Evolutionary conservation across 805 yeast genomes (phyloP).

Genomic region (Starmerella apis): DNA sequence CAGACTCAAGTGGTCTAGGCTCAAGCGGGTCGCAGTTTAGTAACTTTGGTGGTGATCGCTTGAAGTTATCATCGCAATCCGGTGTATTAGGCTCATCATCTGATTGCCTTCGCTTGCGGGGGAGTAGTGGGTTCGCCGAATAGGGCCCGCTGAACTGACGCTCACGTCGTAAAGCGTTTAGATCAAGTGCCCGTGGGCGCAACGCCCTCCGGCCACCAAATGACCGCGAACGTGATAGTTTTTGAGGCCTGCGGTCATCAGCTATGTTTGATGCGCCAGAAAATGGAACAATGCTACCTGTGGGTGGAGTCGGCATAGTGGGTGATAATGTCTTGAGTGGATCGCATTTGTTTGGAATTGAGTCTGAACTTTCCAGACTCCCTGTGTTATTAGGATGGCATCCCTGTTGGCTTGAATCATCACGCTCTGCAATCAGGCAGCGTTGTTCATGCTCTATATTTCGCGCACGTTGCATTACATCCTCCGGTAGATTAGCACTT

Average conservation of each 20-base stretch:
- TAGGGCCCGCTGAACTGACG: slow-evolving; percentile 23
- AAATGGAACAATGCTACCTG: too few relatives aligned
- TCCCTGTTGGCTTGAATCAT: not conserved
- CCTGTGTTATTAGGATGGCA: too few relatives aligned
- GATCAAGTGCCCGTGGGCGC: slow-evolving; percentile 19
- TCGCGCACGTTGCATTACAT: slow-evolving; percentile 13
- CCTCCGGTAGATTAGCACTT: slow-evolving; percentile 15
- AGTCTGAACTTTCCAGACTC: too few relatives aligned
- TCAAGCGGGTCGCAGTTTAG: not conserved
- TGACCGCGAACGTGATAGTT: not conserved
- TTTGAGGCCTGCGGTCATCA: not conserved
- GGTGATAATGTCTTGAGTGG: too few relatives aligned
- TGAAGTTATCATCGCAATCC: not conserved
- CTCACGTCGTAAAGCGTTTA: slow-evolving; percentile 19
- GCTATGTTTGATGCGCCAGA: too few relatives aligned
- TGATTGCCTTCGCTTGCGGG: slow-evolving; percentile 15
- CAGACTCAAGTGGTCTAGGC: not conserved
- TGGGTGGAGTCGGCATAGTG: too few relatives aligned
- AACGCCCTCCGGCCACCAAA: not conserved
- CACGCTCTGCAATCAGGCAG: slow-evolving; percentile 10
- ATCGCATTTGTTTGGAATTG: too few relatives aligned
- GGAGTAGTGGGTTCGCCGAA: slow-evolving; percentile 20
- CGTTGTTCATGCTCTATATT: slow-evolving; percentile 21
- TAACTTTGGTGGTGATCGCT: not conserved
- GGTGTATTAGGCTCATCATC: slow-evolving; percentile 6